Base-by-base conservation (phyloP, 1,284 basidiomycete species). In the Fomitopsis schrenkii region DNA sequence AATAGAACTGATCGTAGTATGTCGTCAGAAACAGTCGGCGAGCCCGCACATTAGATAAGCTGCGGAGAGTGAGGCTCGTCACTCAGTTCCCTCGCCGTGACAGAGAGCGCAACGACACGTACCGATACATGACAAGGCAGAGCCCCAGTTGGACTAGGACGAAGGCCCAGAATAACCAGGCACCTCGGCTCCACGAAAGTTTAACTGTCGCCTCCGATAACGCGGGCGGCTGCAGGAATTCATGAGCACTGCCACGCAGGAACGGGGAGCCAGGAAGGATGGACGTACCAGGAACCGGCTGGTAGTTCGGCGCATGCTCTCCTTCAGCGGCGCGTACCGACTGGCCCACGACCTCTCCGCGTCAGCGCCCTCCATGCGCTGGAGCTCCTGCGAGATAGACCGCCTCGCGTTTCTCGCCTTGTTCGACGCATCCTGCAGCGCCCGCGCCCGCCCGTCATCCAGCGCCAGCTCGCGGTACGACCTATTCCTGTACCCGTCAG, bases 1-100 rank as follows among this genome's bases (percentile, higher is more conserved):
- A 83, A 69, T 88, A 83, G 75, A 88, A 85, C 59, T 89, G 85
- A 70, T 91, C 88, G 68, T 87, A 90, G 67, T 90, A 91, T 62
- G 82, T 83, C 61, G 80, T 83, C 61, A 83, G 73, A 68, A 84
- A 84, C 54, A 81, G 71, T 38, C 76, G 74, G 63, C 68, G 75
- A 55, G 81, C 80, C 61, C 79, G 73, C 53, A 69, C 64, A 42
- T 72, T 71, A 58, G 76, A 76, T 57, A 78, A 75, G 66, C 81
- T 81, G 30, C 22, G 40, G 54, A 46, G 30, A 48, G 5, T 61
- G 55, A 9, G 64, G 50, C 57, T 68, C 67, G 28, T 52, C 54
- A 28, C 33, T 55, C n/a, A 45, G 3, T 12, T 38, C 26, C 54
- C 41, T 44, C 15, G 28, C 26, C 41, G 4, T 44, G 45, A 22